A percentile compares a stretch with the other conserved stretches of the same genome.
These are phyloP conservation scores for Pseudopyrenochaeta lycopersici DNA, from an alignment of 2,329 filamentous ascomycete genomes.

Conservation along the genomic window DNA sequence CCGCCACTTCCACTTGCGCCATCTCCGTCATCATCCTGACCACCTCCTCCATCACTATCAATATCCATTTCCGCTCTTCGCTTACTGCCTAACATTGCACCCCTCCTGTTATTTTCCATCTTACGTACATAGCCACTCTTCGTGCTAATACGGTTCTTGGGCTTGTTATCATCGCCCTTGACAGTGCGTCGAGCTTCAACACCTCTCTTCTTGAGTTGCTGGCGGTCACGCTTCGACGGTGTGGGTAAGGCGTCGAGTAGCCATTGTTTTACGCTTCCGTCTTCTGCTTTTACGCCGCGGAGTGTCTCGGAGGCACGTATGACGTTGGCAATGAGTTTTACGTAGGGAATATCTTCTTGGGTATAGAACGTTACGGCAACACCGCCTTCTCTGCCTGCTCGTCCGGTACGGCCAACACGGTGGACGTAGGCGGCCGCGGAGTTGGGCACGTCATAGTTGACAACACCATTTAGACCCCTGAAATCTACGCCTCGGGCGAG, in stretches of 20 bases:
- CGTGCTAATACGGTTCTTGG: constrained; percentile 74
- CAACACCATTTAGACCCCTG: constrained; percentile 90
- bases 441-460: constrained; percentile 97
- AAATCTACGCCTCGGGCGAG: constrained; percentile 94
- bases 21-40: constrained; percentile 19
- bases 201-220: constrained; percentile 81
- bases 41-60: constrained; percentile 22
- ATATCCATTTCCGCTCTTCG: constrained; percentile 32
- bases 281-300: constrained; percentile 51
- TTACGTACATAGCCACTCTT: constrained; percentile 79
- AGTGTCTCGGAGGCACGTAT: constrained; percentile 85
- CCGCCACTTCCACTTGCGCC: constrained; percentile 27
- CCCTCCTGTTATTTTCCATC: constrained; percentile 71
- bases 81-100: constrained; percentile 53
- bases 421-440: constrained; percentile 91
- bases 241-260: constrained; percentile 86
- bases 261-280: constrained; percentile 70
- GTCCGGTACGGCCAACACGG: constrained; percentile 87
- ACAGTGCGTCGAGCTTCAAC: constrained; percentile 73
- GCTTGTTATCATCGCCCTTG: constrained; percentile 30
- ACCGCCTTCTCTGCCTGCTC: constrained; percentile 86
- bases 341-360: constrained; percentile 88
- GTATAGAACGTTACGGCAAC: constrained; percentile 95
- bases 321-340: constrained; percentile 93
- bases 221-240: constrained; percentile 82